phyloP scores from a whole-genome alignment of 345 rosid genomes.

The Aethionema arabicum region DNA sequence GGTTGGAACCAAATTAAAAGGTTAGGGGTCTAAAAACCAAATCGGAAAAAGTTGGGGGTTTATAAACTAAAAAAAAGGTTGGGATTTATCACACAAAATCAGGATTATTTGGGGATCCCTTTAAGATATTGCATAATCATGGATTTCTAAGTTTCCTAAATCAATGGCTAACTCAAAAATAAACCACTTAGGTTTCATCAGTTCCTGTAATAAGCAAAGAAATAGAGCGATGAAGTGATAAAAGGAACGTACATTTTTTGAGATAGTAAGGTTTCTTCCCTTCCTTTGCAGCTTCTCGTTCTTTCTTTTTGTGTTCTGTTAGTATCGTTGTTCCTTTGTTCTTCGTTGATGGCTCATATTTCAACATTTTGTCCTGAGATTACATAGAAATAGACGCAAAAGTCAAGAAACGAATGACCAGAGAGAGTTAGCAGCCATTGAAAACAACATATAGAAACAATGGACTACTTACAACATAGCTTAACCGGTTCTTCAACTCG shows the following conservation, averaged over 20 bases:
- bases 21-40: too few species aligned
- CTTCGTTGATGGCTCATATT: conserved; percentile 61
- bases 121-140: too few species aligned
- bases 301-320: conserved; percentile 77
- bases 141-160: too few species aligned
- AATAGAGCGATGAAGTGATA: too few species aligned
- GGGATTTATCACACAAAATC: too few species aligned
- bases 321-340: conserved; percentile 58
- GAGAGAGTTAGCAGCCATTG: background rate
- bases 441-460: conserved; percentile 3
- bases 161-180: too few species aligned
- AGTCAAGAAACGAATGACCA: conserved; percentile 18
- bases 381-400: background rate
- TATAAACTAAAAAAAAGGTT: too few species aligned
- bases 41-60: too few species aligned
- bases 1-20: too few species aligned
- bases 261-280: conserved; percentile 85
- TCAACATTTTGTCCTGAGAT: conserved; percentile 68
- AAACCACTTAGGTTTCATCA: too few species aligned
- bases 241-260: conserved; percentile 60
- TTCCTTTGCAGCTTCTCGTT: conserved; percentile 81
- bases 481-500: conserved; percentile 41
- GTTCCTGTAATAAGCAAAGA: too few species aligned
- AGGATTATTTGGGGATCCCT: too few species aligned
- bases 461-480: conserved; percentile 62